Evolutionary conservation across 805 yeast genomes (phyloP).

Genomic region (Ogataea haglerorum): DNA sequence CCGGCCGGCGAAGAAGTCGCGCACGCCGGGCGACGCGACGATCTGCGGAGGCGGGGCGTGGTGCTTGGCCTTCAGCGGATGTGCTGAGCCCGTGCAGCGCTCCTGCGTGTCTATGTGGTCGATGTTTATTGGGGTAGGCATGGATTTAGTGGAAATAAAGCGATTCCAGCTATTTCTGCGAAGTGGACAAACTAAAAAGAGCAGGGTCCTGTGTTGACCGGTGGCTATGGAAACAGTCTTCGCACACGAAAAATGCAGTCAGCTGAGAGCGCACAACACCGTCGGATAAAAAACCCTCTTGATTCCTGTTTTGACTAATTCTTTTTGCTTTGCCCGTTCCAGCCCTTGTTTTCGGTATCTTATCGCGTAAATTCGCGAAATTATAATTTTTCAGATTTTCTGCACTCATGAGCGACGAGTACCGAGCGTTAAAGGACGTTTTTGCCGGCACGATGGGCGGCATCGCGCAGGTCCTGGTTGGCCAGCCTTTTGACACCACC

Average conservation of each 20-base stretch:
- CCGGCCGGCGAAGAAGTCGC: conserved; percentile 20
- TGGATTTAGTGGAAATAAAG: conserved; percentile 10
- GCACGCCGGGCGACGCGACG: conserved; percentile 2
- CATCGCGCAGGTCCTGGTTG: conserved; percentile 89
- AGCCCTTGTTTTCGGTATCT: conserved; percentile 1
- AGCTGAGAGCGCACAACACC: neutral
- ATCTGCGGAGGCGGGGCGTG: conserved; percentile 1
- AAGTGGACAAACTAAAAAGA: neutral
- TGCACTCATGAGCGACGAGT: conserved; percentile 9
- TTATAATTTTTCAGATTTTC: conserved; percentile 4
- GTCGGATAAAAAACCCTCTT: too few relatives aligned
- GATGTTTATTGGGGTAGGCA: conserved; percentile 9
- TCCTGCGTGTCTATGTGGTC: neutral
- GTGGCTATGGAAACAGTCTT: too few relatives aligned
- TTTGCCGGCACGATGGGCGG: conserved; percentile 95
- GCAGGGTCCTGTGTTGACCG: neutral
- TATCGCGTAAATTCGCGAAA: conserved; percentile 4
- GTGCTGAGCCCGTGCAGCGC: neutral
- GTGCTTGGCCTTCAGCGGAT: conserved; percentile 2
- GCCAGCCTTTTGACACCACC: conserved; percentile 95
- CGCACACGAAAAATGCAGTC: neutral
- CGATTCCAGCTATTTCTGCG: neutral
- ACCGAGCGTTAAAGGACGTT: conserved; percentile 67
- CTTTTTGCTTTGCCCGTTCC: neutral
- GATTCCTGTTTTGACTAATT: too few relatives aligned